Base-by-base conservation (phyloP, 2,329 filamentous ascomycete genomes). In the Aspergillus sp. region DNA sequence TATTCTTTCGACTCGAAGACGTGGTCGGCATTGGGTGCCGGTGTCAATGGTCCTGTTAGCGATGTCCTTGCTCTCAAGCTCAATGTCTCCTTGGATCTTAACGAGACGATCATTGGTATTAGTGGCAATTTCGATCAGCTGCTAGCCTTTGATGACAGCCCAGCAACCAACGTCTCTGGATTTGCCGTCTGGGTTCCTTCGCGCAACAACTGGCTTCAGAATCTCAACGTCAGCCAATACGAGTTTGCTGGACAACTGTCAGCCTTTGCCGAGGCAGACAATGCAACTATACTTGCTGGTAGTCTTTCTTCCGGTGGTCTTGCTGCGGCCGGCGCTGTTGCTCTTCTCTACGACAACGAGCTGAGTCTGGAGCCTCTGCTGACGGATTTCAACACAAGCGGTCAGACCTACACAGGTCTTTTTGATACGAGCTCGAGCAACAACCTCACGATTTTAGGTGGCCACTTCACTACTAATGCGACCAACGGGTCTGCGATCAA, bases 131-230 rank as follows among this genome's bases (percentile, higher is more conserved):
- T 99, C 74, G 84, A 85, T 15, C 81, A 87, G 57, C 86, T 97
- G 63, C 84, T 89, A 28, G 85, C 84, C 0, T 94, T 92, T 67
- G 67, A 80, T 38, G 81, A 81, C 64, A 88, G 88, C 65, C 75
- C 82, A 6, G 84, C 87, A 9, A 82, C 88, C 28, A 70, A 84
- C 8, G 90, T 88, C 0, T 77, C 86, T 54, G 92, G 93, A 2
- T 92, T 99, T 70, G 94, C 92, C 13, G 82, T 98, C 39, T 99
- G 95, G 95, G 89, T 98, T 7, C 91, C 91, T 3, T 96, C 92
- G 3, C 82, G 85, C 63, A 84, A 83, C 60, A 95, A 95, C 72
- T 99, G 95, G 95, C 82, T 99, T 15, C 87, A 92, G 71, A 95
- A 96, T 67, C 79, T 97, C 17, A 76, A 87, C 38, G 80, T 86